These are phyloP conservation scores for Mallotus nudiflorus DNA, from an alignment of 345 rosid species.

Conservation along the genomic window DNA sequence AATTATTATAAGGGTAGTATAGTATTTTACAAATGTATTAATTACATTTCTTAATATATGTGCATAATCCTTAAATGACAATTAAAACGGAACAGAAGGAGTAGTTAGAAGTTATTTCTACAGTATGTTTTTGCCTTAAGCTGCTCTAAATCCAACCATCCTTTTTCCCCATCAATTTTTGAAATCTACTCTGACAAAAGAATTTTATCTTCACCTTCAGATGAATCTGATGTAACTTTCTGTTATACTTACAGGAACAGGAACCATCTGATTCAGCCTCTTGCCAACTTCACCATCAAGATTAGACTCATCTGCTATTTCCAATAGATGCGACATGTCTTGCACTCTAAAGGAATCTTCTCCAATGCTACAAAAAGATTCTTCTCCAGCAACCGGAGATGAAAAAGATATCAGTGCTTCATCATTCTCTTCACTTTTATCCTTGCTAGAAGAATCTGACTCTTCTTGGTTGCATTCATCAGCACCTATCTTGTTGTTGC, in stretches of 20 bases:
- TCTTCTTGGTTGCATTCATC: slow-evolving; percentile 17
- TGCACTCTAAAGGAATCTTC: slow-evolving; percentile 29
- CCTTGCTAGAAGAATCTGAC: slow-evolving; percentile 14
- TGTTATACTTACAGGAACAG: slow-evolving; percentile 60
- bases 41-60: too few relatives aligned
- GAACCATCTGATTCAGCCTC: slow-evolving; percentile 68
- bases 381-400: slow-evolving; percentile 33
- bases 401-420: slow-evolving; percentile 17
- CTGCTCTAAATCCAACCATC: background rate
- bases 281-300: slow-evolving; percentile 72
- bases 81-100: too few relatives aligned
- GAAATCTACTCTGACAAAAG: background rate
- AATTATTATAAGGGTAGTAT: too few relatives aligned
- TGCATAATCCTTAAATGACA: too few relatives aligned
- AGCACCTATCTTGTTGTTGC: background rate
- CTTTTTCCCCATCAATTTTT: background rate
- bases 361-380: slow-evolving; percentile 10
- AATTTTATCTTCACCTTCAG: background rate
- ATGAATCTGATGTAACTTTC: slow-evolving; percentile 4
- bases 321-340: slow-evolving; percentile 36
- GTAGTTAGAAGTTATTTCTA: background rate
- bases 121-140: background rate
- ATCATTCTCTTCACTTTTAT: slow-evolving; percentile 27
- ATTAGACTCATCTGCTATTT: slow-evolving; percentile 54
- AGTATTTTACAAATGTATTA: too few relatives aligned